phyloP scores from a whole-genome alignment of 805 yeast species.

The Komagataella pseudopastoris region DNA sequence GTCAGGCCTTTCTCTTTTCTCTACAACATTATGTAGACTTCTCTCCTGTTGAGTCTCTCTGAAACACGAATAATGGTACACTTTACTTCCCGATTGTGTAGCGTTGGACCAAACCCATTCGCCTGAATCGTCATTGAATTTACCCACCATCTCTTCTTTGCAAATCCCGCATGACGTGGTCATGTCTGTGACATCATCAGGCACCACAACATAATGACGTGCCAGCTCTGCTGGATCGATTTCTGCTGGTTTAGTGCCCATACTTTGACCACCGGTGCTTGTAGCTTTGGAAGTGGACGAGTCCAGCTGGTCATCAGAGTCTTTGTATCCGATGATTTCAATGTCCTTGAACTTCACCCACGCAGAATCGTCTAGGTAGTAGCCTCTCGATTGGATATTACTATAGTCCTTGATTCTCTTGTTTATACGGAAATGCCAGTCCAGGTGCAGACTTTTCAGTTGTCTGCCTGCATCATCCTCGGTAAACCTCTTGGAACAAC shows the following conservation, averaged over 20 bases:
- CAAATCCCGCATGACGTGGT: constrained; percentile 55
- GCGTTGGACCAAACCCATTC: constrained; percentile 79
- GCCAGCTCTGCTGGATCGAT: constrained; percentile 18
- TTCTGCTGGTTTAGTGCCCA: constrained; percentile 5
- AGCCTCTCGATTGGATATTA: constrained; percentile 58
- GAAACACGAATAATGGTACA: constrained; percentile 58
- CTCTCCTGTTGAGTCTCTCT: constrained; percentile 30
- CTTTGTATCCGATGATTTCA: constrained; percentile 32
- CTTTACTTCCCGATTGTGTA: constrained; percentile 23
- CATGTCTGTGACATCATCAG: constrained; percentile 47
- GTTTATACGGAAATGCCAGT: constrained; percentile 93
- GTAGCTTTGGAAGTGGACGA: constrained; percentile 6
- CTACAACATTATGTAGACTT: not conserved
- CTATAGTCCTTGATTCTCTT: constrained; percentile 47
- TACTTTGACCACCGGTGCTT: not conserved
- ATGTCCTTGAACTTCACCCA: constrained; percentile 69
- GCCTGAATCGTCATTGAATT: constrained; percentile 59
- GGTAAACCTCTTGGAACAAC: constrained; percentile 80
- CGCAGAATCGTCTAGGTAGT: constrained; percentile 63
- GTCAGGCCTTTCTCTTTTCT: not conserved
- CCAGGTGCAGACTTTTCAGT: constrained; percentile 57
- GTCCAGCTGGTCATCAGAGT: constrained; percentile 6
- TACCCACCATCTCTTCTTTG: constrained; percentile 48
- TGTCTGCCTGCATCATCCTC: constrained; percentile 40
- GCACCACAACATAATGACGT: constrained; percentile 47